phyloP scores from a whole-genome alignment of 129 eudicot species.

The Oenanthe sinensis region DNA sequence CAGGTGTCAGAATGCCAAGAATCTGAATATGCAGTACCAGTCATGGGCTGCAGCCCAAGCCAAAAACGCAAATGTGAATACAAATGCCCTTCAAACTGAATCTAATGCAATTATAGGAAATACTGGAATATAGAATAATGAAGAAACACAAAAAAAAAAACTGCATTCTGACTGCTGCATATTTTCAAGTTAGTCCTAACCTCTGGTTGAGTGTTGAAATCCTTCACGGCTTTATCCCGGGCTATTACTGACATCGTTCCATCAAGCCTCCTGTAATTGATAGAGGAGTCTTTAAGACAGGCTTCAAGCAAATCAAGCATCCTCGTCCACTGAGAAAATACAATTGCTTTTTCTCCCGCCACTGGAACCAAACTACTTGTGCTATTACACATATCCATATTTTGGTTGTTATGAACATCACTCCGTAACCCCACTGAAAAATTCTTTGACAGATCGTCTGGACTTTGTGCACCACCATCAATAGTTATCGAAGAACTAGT shows the following conservation, averaged over 20 bases:
- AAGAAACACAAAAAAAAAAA: background rate
- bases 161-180: background rate
- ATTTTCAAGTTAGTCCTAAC: constrained; percentile 25
- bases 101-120: background rate
- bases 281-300: constrained; percentile 55
- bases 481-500: constrained; percentile 3
- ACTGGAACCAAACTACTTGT: constrained; percentile 12
- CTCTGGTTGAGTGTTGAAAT: constrained; percentile 90
- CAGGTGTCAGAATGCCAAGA: background rate
- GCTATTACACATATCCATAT: constrained; percentile 5
- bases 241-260: constrained; percentile 91
- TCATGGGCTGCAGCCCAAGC: background rate
- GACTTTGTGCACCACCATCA: constrained; percentile 11
- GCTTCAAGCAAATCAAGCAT: constrained; percentile 97
- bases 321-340: constrained; percentile 97
- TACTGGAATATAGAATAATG: background rate
- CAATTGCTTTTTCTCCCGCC: constrained; percentile 82
- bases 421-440: constrained; percentile 1
- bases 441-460: constrained; percentile 17
- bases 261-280: constrained; percentile 80
- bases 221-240: constrained; percentile 89
- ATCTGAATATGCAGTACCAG: background rate
- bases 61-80: background rate
- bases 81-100: background rate
- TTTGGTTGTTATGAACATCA: constrained; percentile 14